Conservation (phyloP, 345 rosid genomes). For the Sonneratia alba region DNA sequence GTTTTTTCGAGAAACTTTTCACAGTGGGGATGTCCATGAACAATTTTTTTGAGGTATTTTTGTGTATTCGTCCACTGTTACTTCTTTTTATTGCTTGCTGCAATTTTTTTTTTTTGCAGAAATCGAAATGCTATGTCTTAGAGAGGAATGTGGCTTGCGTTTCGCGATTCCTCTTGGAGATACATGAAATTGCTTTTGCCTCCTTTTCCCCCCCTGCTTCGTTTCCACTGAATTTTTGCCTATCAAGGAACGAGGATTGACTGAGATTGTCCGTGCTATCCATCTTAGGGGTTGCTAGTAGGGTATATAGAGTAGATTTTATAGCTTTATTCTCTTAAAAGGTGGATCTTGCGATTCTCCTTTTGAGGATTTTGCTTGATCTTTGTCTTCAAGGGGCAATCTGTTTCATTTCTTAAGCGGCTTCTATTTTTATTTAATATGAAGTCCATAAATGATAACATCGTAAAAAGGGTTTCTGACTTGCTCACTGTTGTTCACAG, state of each 20-base stretch:
- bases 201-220: neutral
- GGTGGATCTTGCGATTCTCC: neutral
- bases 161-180: no score
- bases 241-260: neutral
- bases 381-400: neutral
- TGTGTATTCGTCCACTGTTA: no score
- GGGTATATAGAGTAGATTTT: neutral
- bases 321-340: neutral
- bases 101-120: no score
- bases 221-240: neutral
- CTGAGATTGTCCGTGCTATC: neutral
- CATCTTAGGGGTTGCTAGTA: neutral
- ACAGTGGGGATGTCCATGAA: no score
- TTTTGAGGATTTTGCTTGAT: slow-evolving; percentile 3
- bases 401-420: neutral
- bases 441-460: neutral
- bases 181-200: no score
- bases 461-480: neutral
- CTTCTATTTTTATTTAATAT: neutral
- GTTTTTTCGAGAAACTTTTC: no score
- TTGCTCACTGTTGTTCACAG: neutral
- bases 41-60: no score
- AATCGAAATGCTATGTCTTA: no score
- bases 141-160: no score
- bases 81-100: no score